Evolutionary conservation across 129 eudicot species (phyloP).

Genomic region (Flaveria bidentis): DNA sequence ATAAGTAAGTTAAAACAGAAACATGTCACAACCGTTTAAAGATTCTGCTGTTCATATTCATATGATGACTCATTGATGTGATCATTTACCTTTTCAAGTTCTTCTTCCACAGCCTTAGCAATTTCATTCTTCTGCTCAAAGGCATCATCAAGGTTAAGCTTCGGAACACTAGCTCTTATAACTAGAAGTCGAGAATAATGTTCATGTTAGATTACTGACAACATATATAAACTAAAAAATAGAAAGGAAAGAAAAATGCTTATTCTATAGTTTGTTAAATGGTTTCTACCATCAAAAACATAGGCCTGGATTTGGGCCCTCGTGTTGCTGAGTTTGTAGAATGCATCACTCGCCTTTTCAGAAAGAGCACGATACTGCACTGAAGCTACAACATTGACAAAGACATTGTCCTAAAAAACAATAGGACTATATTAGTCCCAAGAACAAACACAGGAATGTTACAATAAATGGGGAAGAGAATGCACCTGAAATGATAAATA

Average conservation of each 20-base stretch:
- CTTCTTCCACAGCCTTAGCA: slow-evolving; percentile 84
- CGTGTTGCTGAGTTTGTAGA: slow-evolving; percentile 78
- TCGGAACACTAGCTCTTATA: slow-evolving; percentile 85
- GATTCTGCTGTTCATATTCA: background rate
- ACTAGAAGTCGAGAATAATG: slow-evolving; percentile 42
- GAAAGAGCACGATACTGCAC: slow-evolving; percentile 80
- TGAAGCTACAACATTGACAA: slow-evolving; percentile 90
- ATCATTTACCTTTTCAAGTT: slow-evolving; percentile 70
- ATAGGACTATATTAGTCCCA: background rate
- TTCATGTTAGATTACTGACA: background rate
- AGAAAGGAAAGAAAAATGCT: background rate
- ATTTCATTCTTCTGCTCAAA: slow-evolving; percentile 93
- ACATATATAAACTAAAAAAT: background rate
- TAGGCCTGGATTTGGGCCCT: slow-evolving; percentile 86
- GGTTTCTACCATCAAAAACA: slow-evolving; percentile 75
- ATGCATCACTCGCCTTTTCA: slow-evolving; percentile 86
- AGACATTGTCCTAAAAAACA: slow-evolving; percentile 75
- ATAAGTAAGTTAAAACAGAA: slow-evolving; percentile 24
- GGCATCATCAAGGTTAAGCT: slow-evolving; percentile 74
- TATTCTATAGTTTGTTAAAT: background rate
- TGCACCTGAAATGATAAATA: background rate
- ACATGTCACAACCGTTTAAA: slow-evolving; percentile 6
- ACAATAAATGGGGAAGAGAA: background rate
- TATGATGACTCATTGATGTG: background rate
- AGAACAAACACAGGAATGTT: background rate